phyloP scores from a whole-genome alignment of 768 basidiomycete genomes.

The Nevesoporus exiguus region DNA sequence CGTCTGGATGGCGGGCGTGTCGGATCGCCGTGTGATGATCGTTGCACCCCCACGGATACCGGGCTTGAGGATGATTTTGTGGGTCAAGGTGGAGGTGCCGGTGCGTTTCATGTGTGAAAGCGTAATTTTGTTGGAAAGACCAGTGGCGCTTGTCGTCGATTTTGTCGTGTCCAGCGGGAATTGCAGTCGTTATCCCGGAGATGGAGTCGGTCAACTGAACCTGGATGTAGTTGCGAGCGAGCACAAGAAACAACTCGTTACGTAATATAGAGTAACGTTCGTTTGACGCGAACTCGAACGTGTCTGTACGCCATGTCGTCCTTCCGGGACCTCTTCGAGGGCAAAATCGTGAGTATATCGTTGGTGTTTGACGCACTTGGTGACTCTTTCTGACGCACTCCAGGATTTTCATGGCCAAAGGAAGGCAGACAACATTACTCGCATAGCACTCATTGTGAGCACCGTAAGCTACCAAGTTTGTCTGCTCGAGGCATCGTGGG shows the following conservation, averaged over 20 bases:
- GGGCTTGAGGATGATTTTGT: conserved; percentile 42
- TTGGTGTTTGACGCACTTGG: background rate
- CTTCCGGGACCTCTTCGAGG: conserved; percentile 28
- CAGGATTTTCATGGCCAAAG: conserved; percentile 34
- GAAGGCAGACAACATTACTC: conserved; percentile 23
- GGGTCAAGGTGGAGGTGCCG: conserved; percentile 20
- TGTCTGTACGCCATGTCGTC: conserved; percentile 21
- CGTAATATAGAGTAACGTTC: conserved; percentile 10
- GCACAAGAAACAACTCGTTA: conserved; percentile 5
- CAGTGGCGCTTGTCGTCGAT: background rate
- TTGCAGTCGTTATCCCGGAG: no score
- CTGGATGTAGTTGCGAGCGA: background rate
- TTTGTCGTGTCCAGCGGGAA: no score
- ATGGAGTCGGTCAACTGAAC: no score
- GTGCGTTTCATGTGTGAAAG: conserved; percentile 21
- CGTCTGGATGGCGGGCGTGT: conserved; percentile 19
- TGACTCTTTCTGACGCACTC: conserved; percentile 1
- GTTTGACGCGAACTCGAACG: background rate
- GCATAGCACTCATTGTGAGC: conserved; percentile 19
- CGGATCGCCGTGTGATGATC: conserved; percentile 25
- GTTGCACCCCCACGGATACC: conserved; percentile 29
- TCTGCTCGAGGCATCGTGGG: background rate
- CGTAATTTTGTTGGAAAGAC: background rate
- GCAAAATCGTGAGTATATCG: conserved; percentile 27
- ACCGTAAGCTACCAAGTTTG: conserved; percentile 18